phyloP scores from a whole-genome alignment of 1,139 yeast genomes.

The Kluyveromyces marxianus region DNA sequence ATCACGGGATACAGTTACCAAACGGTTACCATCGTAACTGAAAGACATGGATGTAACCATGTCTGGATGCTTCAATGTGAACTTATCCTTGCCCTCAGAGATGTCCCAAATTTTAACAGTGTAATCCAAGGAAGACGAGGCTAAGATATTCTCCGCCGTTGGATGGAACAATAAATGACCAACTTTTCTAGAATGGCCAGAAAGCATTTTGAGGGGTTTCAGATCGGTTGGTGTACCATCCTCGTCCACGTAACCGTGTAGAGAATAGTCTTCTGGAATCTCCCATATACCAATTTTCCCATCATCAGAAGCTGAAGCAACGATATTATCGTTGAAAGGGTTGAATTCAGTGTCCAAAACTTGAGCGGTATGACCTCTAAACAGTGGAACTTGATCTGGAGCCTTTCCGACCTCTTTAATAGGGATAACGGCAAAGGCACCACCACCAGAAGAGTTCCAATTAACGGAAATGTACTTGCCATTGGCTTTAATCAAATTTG shows the following conservation, averaged over 20 bases:
- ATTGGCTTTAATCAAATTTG: constrained; percentile 76
- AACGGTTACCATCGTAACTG: constrained; percentile 76
- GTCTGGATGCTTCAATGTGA: constrained; percentile 79
- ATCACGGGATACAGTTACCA: constrained; percentile 92
- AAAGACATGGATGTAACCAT: constrained; percentile 85
- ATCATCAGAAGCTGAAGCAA: constrained; percentile 88
- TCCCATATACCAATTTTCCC: constrained; percentile 83
- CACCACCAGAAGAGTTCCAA: constrained; percentile 96
- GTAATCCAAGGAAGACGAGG: constrained; percentile 85
- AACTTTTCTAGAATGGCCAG: constrained; percentile 89
- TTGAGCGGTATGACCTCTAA: constrained; percentile 92
- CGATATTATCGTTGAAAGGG: constrained; percentile 70
- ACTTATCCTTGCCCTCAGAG: constrained; percentile 60
- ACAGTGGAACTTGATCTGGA: constrained; percentile 87
- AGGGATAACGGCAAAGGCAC: constrained; percentile 93
- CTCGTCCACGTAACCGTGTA: constrained; percentile 51
- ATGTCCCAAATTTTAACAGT: constrained; percentile 88
- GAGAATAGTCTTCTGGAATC: constrained; percentile 73
- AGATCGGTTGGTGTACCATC: constrained; percentile 64
- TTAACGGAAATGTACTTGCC: constrained; percentile 80
- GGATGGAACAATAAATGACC: constrained; percentile 94
- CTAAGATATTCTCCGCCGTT: constrained; percentile 74
- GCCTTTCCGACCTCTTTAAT: constrained; percentile 82
- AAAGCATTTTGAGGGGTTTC: constrained; percentile 56
- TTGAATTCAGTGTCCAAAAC: constrained; percentile 89